These are phyloP conservation scores for Solanum lycopersicoides DNA, from an alignment of 257 asterid genomes.

Conservation along the genomic window DNA sequence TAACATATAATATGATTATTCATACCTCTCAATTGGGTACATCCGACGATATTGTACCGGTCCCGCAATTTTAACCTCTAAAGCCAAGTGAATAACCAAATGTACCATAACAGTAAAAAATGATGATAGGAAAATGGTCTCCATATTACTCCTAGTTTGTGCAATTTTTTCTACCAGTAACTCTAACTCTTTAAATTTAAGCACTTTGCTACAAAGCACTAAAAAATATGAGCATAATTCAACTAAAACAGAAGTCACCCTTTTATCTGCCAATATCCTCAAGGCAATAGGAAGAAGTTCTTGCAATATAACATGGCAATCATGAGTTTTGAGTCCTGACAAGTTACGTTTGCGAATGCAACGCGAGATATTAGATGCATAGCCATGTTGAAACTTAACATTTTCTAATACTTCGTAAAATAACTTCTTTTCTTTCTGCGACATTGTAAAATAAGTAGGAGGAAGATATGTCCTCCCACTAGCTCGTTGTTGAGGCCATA, in stretches of 20 bases:
- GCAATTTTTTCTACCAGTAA: no score
- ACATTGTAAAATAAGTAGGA: no score
- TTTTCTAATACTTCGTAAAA: no score
- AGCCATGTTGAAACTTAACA: no score
- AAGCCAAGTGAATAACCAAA: neutral
- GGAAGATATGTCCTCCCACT: no score
- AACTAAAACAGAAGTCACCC: neutral
- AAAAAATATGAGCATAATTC: neutral
- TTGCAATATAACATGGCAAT: no score
- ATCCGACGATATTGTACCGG: no score
- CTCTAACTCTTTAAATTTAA: neutral
- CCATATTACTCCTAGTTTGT: neutral
- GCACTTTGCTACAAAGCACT: neutral
- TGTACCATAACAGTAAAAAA: neutral
- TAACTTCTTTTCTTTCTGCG: no score
- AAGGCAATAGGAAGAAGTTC: neutral
- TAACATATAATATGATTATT: neutral
- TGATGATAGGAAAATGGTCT: neutral
- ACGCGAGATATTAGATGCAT: no score
- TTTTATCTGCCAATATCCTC: neutral
- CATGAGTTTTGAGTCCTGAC: no score
- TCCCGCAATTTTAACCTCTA: neutral
- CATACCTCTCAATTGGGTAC: neutral
- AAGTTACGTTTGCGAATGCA: no score
- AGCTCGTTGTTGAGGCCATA: no score